phyloP scores from a whole-genome alignment of 108 stramenopile species.

The Pseudonitzschia multiseries region DNA sequence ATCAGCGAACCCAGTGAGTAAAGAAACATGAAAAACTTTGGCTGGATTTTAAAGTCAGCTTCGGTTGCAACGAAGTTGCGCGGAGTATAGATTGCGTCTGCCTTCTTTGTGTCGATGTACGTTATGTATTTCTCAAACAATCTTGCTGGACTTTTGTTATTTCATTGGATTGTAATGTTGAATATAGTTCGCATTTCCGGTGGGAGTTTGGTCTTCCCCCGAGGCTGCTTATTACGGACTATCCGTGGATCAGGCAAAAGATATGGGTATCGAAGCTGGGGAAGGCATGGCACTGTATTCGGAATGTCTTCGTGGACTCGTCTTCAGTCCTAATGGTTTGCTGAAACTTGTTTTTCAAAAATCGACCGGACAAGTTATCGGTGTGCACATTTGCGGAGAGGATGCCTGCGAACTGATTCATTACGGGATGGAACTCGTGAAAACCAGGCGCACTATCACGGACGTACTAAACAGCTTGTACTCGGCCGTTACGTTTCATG shows the following conservation, averaged over 20 bases:
- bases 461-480: constrained; percentile 60
- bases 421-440: constrained; percentile 85
- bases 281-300: constrained; percentile 81
- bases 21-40: neutral
- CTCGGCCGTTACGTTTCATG: constrained; percentile 82
- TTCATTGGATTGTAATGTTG: constrained; percentile 1
- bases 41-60: too few species aligned
- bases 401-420: constrained; percentile 86
- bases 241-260: constrained; percentile 61
- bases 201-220: constrained; percentile 79
- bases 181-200: constrained; percentile 67
- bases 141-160: neutral
- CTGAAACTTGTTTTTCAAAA: constrained; percentile 80
- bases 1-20: constrained; percentile 59
- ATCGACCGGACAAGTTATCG: constrained; percentile 63
- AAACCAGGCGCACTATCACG: constrained; percentile 58
- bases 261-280: constrained; percentile 64
- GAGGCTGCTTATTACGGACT: constrained; percentile 80
- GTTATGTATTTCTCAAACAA: neutral
- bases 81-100: neutral
- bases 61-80: too few species aligned
- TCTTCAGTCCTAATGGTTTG: constrained; percentile 80
- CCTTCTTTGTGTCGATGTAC: neutral
- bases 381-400: constrained; percentile 84
- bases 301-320: constrained; percentile 78